Base-by-base conservation (phyloP, 352 stramenopile genomes). In the Globisporangium heterothallicum region DNA sequence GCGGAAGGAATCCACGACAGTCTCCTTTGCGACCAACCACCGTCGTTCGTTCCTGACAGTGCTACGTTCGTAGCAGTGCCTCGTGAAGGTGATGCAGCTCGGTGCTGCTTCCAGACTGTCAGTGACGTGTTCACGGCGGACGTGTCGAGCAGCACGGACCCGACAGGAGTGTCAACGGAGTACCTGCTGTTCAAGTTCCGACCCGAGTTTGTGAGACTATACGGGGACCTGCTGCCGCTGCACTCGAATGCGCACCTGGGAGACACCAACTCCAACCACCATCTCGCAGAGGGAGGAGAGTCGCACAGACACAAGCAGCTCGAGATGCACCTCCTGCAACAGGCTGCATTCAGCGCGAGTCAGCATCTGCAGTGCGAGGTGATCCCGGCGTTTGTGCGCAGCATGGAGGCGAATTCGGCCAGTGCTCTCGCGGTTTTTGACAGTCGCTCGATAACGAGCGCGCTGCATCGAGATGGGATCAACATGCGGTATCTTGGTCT, bases 401-500 rank as follows among this genome's bases (percentile, higher is more conserved):
- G 63, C 10, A 42, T 86, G 2, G 76, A 88, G 45, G 58, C 59
- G 10, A 58, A 58, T 13, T 49, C 32, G 7, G 21, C 4, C n/a
- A n/a, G n/a, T 38, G 32, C 32, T 12, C 24, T 46, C 9, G 8
- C 18, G 16, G 46, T 76, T 2, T 51, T 68, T 43, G 75, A 86
- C 42, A 79, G 62, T 19, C 48, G 19, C 10, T 66, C 76, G 7
- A 25, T 91, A 16, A 79, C 61, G 7, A 34, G 47, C 5, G 63
- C 67, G 6, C 35, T 87, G 4, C 77, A 91, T 45, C 47, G 38
- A 19, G 64, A 68, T 19, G 79, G 79, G 0, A 75, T 91, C 26
- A 88, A 88, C 43, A 52, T 72, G 8, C 59, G 71, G 2, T 81
- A 82, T 18, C 51, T 91, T 7, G 74, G 77, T 2, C 64, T 62